phyloP scores from a whole-genome alignment of 2,329 filamentous ascomycete species.

The Pseudopyricularia javanii region DNA sequence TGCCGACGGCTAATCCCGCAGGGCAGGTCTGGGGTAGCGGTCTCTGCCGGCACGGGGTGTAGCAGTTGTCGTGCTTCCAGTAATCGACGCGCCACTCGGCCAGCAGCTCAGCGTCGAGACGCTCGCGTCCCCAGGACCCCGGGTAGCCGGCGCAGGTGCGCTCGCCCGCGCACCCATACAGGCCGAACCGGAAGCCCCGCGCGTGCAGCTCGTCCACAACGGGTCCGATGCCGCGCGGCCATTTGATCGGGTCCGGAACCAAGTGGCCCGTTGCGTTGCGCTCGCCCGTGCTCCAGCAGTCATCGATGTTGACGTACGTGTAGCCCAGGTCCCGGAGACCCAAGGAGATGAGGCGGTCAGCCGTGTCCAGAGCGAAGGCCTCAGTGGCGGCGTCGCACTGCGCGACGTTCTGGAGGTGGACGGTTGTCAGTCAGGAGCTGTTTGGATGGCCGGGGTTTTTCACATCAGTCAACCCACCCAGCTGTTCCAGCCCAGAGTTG shows the following conservation, averaged over 20 bases:
- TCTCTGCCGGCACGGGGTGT: constrained; percentile 2
- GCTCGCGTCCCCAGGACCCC: constrained; percentile 42
- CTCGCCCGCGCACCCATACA: constrained; percentile 42
- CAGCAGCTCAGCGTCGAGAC: constrained; percentile 43
- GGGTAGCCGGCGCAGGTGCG: constrained; percentile 43
- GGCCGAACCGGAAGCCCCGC: constrained; percentile 48
- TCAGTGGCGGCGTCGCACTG: not conserved
- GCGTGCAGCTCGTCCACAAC: constrained; percentile 40
- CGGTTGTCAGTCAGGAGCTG: not conserved
- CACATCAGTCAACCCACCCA: not conserved
- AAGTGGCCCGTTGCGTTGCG: constrained; percentile 25
- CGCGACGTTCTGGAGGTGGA: not conserved
- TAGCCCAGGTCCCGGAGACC: constrained; percentile 42
- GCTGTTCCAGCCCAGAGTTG: constrained; percentile 1
- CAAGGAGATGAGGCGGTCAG: constrained; percentile 29
- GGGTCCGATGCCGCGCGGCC: constrained; percentile 44
- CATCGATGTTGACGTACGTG: constrained; percentile 48
- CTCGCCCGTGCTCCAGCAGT: constrained; percentile 42
- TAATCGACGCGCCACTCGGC: constrained; percentile 46
- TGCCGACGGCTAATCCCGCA: constrained; percentile 27
- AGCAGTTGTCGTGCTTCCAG: constrained; percentile 44
- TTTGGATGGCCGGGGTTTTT: not conserved
- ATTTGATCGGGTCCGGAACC: constrained; percentile 33
- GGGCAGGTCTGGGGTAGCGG: constrained; percentile 23
- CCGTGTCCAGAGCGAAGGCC: constrained; percentile 1